Evolutionary conservation across 1,284 basidiomycete genomes (phyloP).

Genomic region (Pterulicium gracile): DNA sequence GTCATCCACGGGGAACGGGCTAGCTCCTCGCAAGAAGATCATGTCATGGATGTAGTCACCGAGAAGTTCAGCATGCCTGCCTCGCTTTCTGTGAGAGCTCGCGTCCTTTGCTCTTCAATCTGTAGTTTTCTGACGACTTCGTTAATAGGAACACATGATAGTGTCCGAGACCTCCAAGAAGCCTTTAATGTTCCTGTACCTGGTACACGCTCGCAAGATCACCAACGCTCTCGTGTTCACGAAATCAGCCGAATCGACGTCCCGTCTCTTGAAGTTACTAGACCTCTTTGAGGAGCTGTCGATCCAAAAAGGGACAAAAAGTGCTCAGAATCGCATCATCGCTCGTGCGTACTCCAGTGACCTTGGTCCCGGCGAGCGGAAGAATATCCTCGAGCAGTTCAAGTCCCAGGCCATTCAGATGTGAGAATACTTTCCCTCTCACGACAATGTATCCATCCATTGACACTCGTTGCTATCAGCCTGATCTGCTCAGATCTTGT

Average conservation of each 20-base stretch:
- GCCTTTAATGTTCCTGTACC: conserved; percentile 83
- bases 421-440: conserved; percentile 40
- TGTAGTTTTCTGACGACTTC: conserved; percentile 2
- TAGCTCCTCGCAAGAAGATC: conserved; percentile 24
- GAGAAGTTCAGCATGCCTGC: conserved; percentile 80
- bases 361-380: conserved; percentile 65
- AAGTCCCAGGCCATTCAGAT: conserved; percentile 75
- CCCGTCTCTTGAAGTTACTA: conserved; percentile 74
- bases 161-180: conserved; percentile 76
- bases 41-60: conserved; percentile 43
- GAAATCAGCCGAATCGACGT: conserved; percentile 88
- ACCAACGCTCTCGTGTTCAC: conserved; percentile 86
- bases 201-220: conserved; percentile 56
- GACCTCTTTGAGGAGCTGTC: conserved; percentile 68
- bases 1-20: conserved; percentile 52
- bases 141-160: conserved; percentile 76
- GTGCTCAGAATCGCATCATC: conserved; percentile 24
- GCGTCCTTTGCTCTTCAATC: conserved; percentile 4
- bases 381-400: conserved; percentile 72
- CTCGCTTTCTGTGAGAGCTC: conserved; percentile 58
- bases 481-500: conserved; percentile 93
- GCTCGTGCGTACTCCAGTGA: conserved; percentile 83
- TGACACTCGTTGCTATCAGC: conserved; percentile 26
- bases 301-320: conserved; percentile 16
- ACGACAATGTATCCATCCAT: neutral